These are phyloP conservation scores for Pseudonectria buxi DNA, from an alignment of 2,329 filamentous ascomycete genomes.

Conservation along the genomic window DNA sequence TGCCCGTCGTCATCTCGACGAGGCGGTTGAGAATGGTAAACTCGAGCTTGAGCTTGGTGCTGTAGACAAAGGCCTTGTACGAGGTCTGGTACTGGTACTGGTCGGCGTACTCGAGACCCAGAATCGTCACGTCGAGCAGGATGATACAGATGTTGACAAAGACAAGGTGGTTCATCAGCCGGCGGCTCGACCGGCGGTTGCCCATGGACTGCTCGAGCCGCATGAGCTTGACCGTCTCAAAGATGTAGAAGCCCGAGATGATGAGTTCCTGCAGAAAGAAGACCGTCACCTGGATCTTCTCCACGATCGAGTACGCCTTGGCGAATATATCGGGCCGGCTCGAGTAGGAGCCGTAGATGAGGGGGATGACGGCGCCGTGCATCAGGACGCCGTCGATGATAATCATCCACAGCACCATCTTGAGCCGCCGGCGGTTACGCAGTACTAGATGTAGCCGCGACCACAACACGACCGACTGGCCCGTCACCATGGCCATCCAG, in stretches of 20 bases:
- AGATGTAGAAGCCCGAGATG: slow-evolving; percentile 47
- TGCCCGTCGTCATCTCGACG: slow-evolving; percentile 25
- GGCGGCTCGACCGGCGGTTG: slow-evolving; percentile 14
- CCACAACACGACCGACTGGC: slow-evolving; percentile 55
- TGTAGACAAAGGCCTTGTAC: slow-evolving; percentile 32
- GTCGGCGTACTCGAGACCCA: slow-evolving; percentile 31
- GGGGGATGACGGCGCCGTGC: slow-evolving; percentile 46
- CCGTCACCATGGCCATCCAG: slow-evolving; percentile 48
- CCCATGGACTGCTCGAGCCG: slow-evolving; percentile 31
- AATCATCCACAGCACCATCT: slow-evolving; percentile 50
- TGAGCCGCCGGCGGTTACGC: slow-evolving; percentile 40
- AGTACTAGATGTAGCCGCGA: slow-evolving; percentile 55
- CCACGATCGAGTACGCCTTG: slow-evolving; percentile 38
- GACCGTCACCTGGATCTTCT: slow-evolving; percentile 49
- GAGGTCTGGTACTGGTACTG: slow-evolving; percentile 30
- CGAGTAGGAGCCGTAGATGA: slow-evolving; percentile 47
- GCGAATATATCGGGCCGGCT: slow-evolving; percentile 11
- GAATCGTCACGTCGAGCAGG: slow-evolving; percentile 36
- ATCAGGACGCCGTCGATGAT: slow-evolving; percentile 45
- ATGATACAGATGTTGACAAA: slow-evolving; percentile 41
- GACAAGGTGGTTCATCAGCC: slow-evolving; percentile 33
- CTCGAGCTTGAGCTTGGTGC: slow-evolving; percentile 34
- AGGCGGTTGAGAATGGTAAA: slow-evolving; percentile 34
- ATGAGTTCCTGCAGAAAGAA: slow-evolving; percentile 51
- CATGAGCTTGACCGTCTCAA: slow-evolving; percentile 44